Percentiles rank a stretch among this genome's conserved stretches.
phyloP scores from a whole-genome alignment of 495 filamentous ascomycete genomes.

The Poronia punctata region DNA sequence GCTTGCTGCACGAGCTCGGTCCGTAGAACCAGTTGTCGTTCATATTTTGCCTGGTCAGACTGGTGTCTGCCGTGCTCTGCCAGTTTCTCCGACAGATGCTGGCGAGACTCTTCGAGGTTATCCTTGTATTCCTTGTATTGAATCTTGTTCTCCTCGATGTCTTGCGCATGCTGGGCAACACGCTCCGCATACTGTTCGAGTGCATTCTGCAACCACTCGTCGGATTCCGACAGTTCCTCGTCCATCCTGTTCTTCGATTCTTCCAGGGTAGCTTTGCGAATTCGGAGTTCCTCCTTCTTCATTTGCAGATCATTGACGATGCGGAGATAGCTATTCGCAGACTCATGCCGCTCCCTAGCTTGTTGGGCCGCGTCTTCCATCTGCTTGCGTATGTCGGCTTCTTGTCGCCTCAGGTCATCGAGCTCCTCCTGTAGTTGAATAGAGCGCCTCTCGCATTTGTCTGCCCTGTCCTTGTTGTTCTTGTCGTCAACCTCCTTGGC shows the following conservation, averaged over 20 bases:
- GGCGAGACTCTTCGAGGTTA: slow-evolving; percentile 52
- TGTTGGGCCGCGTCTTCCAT: slow-evolving; percentile 33
- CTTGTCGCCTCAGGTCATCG: slow-evolving; percentile 55
- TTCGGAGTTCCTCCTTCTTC: slow-evolving; percentile 63
- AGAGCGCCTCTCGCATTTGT: slow-evolving; percentile 57
- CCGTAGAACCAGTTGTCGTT: slow-evolving; percentile 64
- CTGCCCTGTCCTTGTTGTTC: slow-evolving; percentile 79
- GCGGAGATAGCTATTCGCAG: slow-evolving; percentile 39
- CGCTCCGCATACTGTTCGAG: slow-evolving; percentile 77
- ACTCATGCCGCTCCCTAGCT: slow-evolving; percentile 36
- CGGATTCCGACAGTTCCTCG: slow-evolving; percentile 69
- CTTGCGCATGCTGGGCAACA: slow-evolving; percentile 54
- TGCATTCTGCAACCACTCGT: slow-evolving; percentile 67
- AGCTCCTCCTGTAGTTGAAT: slow-evolving; percentile 64
- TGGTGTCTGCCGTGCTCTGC: slow-evolving; percentile 77
- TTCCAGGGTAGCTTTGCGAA: slow-evolving; percentile 52
- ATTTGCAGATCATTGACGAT: slow-evolving; percentile 62
- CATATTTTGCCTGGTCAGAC: slow-evolving; percentile 79
- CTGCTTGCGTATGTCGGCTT: slow-evolving; percentile 44
- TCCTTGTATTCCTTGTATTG: slow-evolving; percentile 57
- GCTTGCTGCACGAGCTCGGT: slow-evolving; percentile 68
- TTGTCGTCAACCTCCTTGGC: slow-evolving; percentile 69
- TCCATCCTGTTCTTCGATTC: slow-evolving; percentile 64
- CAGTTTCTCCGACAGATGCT: slow-evolving; percentile 60
- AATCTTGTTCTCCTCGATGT: slow-evolving; percentile 54